Evolutionary conservation across 306 rosid genomes (phyloP), one percentile per base, ranked within the genome.

Genomic region (Prosopis cineraria): DNA sequence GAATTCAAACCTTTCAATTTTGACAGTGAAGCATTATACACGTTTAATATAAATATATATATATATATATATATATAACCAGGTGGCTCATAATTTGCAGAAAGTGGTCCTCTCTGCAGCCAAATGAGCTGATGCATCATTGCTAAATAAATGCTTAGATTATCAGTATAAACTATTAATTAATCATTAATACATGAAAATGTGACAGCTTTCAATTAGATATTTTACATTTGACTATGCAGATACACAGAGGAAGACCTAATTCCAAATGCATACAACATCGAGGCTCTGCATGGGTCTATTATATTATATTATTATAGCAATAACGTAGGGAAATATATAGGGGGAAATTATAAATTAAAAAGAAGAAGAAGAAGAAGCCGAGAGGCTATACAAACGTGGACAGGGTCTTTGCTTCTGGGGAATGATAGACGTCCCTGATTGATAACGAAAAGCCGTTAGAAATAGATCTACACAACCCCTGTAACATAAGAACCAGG

Each of bases 81-180:
- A 60, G 94, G 85, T 24, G 77, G 85, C 85, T 84, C 86, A 70
- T 85, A 86, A 76, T 87, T 84, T 33, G 89, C 89, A 53, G 89
- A 87, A 37, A 83, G 87, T 1, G 96, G 90, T 73, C 91, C 93
- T 9, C 78, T 73, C 87, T 84, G 86, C 50, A 69, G 66, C 78
- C 62, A 53, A 78, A 71, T 33, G 27, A 48, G 19, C 30, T 75
- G 31, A 73, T 36, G 43, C n/a, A 31, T 63, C 37, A 53, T 62
- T 25, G 55, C n/a, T n/a, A n/a, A n/a, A n/a, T n/a, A n/a, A n/a
- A n/a, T n/a, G n/a, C 13, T 34, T 56, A 75, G 47, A 70, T 70
- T 43, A 45, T 45, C 8, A 45, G 5, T 45, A 16, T 45, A 0
- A 45, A 17, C 71, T 74, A 10, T 68, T 74, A 31, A 27, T 72